Percentiles rank a stretch among this genome's conserved stretches.
Evolutionary conservation across 768 basidiomycete genomes (phyloP).

Genomic region (Agrocybe chaxingu): DNA sequence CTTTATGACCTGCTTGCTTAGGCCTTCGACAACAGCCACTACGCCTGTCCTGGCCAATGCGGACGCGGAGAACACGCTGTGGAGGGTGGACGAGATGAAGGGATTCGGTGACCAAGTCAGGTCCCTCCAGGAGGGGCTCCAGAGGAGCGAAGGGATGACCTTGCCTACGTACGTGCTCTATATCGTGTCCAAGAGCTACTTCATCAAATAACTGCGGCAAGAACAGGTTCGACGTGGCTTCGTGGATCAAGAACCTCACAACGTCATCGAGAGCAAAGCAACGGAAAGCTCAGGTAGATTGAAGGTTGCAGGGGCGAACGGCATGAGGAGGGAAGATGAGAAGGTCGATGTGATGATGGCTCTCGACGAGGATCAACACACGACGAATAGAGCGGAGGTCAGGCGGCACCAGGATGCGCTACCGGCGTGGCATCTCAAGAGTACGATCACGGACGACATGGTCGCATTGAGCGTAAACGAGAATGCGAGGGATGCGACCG

Average conservation of each 20-base stretch:
- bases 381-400: conserved; percentile 68
- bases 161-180: conserved; percentile 65
- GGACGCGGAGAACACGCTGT: conserved; percentile 78
- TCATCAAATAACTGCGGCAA: too few relatives aligned
- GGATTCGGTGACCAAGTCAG: conserved; percentile 90
- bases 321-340: conserved; percentile 62
- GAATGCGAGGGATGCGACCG: conserved; percentile 48
- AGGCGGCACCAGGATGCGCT: conserved; percentile 89
- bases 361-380: conserved; percentile 83
- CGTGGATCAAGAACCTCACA: conserved; percentile 77
- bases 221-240: conserved; percentile 73
- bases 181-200: not conserved
- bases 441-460: conserved; percentile 90
- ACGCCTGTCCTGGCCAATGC: conserved; percentile 96
- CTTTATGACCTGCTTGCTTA: conserved; percentile 25
- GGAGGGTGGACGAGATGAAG: conserved; percentile 94
- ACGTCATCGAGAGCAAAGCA: conserved; percentile 57
- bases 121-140: conserved; percentile 81
- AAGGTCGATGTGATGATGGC: conserved; percentile 84
- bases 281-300: conserved; percentile 53
- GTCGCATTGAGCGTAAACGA: conserved; percentile 84
- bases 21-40: conserved; percentile 97
- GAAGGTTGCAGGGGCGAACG: conserved; percentile 71
- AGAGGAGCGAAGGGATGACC: conserved; percentile 85
- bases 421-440: conserved; percentile 94